A percentile compares a stretch with the other conserved stretches of the same genome.
Evolutionary conservation across 768 basidiomycete species (phyloP).

Genomic region (Tricholoma saponaceum): DNA sequence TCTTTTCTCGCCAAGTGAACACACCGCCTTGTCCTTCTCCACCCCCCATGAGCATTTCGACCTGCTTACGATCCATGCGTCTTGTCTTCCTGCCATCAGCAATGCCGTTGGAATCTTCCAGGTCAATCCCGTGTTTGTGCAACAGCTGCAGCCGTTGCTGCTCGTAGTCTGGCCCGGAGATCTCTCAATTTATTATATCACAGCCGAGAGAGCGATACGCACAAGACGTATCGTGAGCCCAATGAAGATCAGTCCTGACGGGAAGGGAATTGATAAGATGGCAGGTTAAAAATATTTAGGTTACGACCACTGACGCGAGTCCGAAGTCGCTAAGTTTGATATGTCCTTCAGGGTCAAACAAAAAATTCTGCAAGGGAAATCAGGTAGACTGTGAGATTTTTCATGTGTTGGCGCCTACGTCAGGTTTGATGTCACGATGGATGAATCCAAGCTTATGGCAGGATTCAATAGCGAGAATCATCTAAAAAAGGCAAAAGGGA

Average conservation of each 20-base stretch:
- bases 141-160: constrained; percentile 86
- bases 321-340: constrained; percentile 96
- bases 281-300: constrained; percentile 2
- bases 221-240: constrained; percentile 97
- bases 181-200: constrained; percentile 11
- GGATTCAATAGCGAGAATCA: constrained; percentile 90
- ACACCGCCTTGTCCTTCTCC: constrained; percentile 78
- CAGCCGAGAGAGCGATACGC: constrained; percentile 15
- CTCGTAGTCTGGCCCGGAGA: constrained; percentile 70
- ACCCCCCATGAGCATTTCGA: constrained; percentile 81
- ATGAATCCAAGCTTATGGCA: constrained; percentile 96
- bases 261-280: neutral
- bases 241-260: constrained; percentile 83
- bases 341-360: constrained; percentile 91
- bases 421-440: constrained; percentile 96
- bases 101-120: constrained; percentile 70
- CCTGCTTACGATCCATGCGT: constrained; percentile 75
- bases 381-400: constrained; percentile 12
- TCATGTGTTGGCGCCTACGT: constrained; percentile 46
- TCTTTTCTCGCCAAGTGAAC: constrained; percentile 95
- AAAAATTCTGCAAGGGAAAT: constrained; percentile 68
- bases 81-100: constrained; percentile 71
- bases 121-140: constrained; percentile 91
- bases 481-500: constrained; percentile 40
- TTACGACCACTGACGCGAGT: constrained; percentile 67